Evolutionary conservation across 345 rosid species (phyloP), one percentile per base, ranked within the genome.

Genomic region (Gossypium mustelinum): DNA sequence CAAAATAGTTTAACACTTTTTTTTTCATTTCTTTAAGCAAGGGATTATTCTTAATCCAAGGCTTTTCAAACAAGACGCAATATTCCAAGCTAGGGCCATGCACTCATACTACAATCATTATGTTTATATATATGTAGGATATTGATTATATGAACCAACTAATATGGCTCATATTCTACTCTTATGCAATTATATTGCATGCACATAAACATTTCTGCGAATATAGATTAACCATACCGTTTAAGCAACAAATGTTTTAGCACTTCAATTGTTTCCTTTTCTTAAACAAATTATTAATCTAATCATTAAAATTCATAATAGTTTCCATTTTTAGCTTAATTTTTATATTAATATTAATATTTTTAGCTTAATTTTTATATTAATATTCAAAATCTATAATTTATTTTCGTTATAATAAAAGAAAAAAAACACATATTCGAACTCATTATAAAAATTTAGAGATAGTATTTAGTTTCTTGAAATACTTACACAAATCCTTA

Each of bases 11-110:
- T 47, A 14, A 14, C 24, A 25, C 34, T 14, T 34, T 7, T 8
- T 24, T 12, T 48, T 16, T 45, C 56, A 45, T 22, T 73, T 59
- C 55, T 73, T 58, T 73, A 73, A 45, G 43, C 56, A 73, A 18
- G 29, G 50, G 67, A 73, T 60, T 73, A 54, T 57, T 44, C 2
- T 24, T 58, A 56, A 72, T 12, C 54, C 52, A 43, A 20, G 52
- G 29, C 25, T 41, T 57, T 57, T 11, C 29, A 57, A 24, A 55
- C 39, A 57, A 16, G 60, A 51, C 27, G 43, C 51, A 64, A 41
- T 50, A 24, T 70, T 69, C 29, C 59, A 4, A 66, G 13, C 51
- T 25, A 7, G 59, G 52, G 70, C 18, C 51, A 48, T 51, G 2
- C 3, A 45, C 41, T 8, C 24, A n/a, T 52, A 9, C 29, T 5